These are phyloP conservation scores for Phytophthora agathidicida DNA, from an alignment of 352 stramenopile species.

Conservation along the genomic window DNA sequence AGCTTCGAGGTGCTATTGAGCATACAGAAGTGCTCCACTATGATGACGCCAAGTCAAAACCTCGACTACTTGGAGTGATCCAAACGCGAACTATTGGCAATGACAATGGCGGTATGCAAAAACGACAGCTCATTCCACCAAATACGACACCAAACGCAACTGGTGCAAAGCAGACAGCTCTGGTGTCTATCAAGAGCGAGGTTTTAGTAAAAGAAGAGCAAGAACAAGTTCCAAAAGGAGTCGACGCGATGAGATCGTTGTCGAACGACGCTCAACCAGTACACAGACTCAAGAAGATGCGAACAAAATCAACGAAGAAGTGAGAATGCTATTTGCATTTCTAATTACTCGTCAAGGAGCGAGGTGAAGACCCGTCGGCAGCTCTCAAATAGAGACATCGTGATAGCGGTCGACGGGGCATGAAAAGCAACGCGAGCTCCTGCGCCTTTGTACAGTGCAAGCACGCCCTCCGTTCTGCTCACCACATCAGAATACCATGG, in stretches of 20 bases:
- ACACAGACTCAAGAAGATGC: constrained; percentile 11
- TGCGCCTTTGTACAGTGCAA: constrained; percentile 95
- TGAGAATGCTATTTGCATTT: constrained; percentile 14
- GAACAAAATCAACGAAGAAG: constrained; percentile 10
- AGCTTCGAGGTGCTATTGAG: constrained; percentile 52
- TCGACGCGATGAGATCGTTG: constrained; percentile 34
- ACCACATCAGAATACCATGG: constrained; percentile 8
- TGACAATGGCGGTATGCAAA: constrained; percentile 7
- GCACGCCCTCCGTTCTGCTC: constrained; percentile 82
- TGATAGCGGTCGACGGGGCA: constrained; percentile 95
- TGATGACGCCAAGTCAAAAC: constrained; percentile 40
- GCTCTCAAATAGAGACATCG: constrained; percentile 97
- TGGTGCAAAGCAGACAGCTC: constrained; percentile 17
- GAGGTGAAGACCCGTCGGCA: constrained; percentile 68
- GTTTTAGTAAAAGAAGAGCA: constrained; percentile 40
- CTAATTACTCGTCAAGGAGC: constrained; percentile 43
- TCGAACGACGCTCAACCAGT: constrained; percentile 36
- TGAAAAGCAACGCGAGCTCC: constrained; percentile 95
- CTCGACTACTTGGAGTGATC: constrained; percentile 63
- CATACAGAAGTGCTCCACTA: constrained; percentile 75
- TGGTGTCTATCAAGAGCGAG: constrained; percentile 28
- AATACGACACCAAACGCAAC: neutral
- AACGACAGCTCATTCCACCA: constrained; percentile 16
- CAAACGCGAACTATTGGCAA: constrained; percentile 37
- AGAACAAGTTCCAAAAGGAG: constrained; percentile 23